These are phyloP conservation scores for Wickerhamiella slavikovae DNA, from an alignment of 805 yeast genomes.

Conservation along the genomic window DNA sequence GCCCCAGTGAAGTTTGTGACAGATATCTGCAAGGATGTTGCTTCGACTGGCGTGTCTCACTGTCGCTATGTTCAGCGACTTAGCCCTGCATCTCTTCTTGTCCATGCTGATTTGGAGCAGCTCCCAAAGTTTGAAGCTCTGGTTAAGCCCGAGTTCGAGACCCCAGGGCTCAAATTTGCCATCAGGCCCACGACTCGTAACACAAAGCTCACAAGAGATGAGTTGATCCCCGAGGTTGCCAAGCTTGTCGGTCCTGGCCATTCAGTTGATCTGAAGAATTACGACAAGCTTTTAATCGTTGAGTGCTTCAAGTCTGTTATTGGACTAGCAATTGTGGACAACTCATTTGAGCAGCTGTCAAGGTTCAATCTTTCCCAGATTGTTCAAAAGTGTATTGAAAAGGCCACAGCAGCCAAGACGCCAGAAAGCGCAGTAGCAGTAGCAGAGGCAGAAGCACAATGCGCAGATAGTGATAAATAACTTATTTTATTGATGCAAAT, in stretches of 20 bases:
- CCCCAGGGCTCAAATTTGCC: slow-evolving; percentile 36
- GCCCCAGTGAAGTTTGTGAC: slow-evolving; percentile 56
- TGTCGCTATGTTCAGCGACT: slow-evolving; percentile 61
- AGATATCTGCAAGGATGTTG: slow-evolving; percentile 39
- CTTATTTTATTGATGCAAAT: too few relatives aligned
- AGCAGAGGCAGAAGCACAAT: too few relatives aligned
- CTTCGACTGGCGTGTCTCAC: slow-evolving; percentile 26
- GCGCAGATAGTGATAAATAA: too few relatives aligned
- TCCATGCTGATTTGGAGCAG: slow-evolving; percentile 51
- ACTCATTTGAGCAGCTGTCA: slow-evolving; percentile 30
- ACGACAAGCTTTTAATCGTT: slow-evolving; percentile 58
- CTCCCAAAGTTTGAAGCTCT: slow-evolving; percentile 35
- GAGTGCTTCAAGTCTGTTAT: slow-evolving; percentile 78
- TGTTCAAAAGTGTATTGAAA: slow-evolving; percentile 14
- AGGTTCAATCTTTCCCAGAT: slow-evolving; percentile 72
- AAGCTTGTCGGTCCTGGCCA: slow-evolving; percentile 53
- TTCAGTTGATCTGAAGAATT: slow-evolving; percentile 57
- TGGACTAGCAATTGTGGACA: slow-evolving; percentile 65
- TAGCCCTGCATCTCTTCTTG: slow-evolving; percentile 61
- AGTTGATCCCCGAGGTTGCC: slow-evolving; percentile 56
- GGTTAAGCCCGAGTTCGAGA: slow-evolving; percentile 50
- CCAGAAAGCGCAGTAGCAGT: background rate
- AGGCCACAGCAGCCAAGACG: background rate
- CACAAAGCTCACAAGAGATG: slow-evolving; percentile 46
- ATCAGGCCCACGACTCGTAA: slow-evolving; percentile 64